phyloP scores from a whole-genome alignment of 768 basidiomycete genomes.

The Mycena belliarum region DNA sequence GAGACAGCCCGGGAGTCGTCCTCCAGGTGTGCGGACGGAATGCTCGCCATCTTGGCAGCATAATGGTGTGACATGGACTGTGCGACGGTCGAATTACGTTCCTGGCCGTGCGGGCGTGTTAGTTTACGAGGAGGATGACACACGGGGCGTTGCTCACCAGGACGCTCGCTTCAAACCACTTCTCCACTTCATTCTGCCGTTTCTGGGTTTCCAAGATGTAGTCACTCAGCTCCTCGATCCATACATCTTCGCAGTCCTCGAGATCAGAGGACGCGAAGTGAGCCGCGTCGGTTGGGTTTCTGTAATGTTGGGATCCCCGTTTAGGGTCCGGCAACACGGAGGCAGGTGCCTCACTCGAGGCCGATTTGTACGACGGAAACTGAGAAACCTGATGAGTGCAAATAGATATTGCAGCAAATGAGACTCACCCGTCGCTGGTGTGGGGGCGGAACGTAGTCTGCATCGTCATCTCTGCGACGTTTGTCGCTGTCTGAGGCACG shows the following conservation, averaged over 20 bases:
- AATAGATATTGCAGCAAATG: background rate
- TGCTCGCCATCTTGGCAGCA: conserved; percentile 47
- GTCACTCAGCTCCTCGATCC: conserved; percentile 67
- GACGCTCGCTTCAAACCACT: conserved; percentile 70
- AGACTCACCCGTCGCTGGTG: conserved; percentile 57
- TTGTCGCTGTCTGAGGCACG: conserved; percentile 10
- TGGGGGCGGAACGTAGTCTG: conserved; percentile 43
- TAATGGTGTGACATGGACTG: conserved; percentile 61
- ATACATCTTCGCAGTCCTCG: conserved; percentile 78
- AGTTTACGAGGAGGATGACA: background rate
- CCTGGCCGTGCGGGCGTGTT: conserved; percentile 41
- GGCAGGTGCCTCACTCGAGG: conserved; percentile 4
- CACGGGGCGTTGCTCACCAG: conserved; percentile 47
- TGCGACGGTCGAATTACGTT: conserved; percentile 67
- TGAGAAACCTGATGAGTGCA: conserved; percentile 1
- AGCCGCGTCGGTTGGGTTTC: conserved; percentile 39
- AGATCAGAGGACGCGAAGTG: conserved; percentile 70
- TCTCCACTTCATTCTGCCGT: conserved; percentile 70
- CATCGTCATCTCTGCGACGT: conserved; percentile 45
- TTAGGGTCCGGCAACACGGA: conserved; percentile 29
- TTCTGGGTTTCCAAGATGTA: conserved; percentile 74
- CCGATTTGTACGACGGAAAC: conserved; percentile 15
- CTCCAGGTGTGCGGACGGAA: conserved; percentile 33
- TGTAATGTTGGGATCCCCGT: conserved; percentile 28
- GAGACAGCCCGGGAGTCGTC: conserved; percentile 30